These are phyloP conservation scores for Ustilago cynodontis DNA, from an alignment of 1,284 basidiomycete genomes.

Conservation along the genomic window DNA sequence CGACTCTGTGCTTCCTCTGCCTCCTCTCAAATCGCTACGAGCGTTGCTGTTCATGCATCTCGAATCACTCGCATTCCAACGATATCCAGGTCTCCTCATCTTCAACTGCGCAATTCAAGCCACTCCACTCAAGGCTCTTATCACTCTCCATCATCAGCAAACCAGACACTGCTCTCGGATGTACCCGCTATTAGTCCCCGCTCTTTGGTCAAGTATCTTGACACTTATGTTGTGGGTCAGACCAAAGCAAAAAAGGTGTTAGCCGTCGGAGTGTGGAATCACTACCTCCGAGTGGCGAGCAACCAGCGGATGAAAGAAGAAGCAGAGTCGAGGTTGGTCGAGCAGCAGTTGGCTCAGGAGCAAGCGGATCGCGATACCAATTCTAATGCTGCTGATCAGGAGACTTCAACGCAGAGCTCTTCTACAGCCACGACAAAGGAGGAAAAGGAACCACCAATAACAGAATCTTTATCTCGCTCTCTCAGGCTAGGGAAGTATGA, in stretches of 20 bases:
- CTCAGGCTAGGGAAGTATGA: slow-evolving; percentile 20
- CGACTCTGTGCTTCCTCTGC: neutral
- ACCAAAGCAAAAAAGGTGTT: slow-evolving; percentile 91
- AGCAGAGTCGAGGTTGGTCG: slow-evolving; percentile 16
- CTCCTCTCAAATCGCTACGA: neutral
- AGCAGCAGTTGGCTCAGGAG: neutral
- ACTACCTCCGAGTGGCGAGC: slow-evolving; percentile 39
- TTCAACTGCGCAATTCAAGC: neutral
- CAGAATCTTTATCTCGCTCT: slow-evolving; percentile 6
- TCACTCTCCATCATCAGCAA: slow-evolving; percentile 17
- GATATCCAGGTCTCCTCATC: neutral
- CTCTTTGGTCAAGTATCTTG: slow-evolving; percentile 86
- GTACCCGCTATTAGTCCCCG: slow-evolving; percentile 34
- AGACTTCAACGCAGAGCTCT: neutral
- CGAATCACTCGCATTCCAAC: neutral
- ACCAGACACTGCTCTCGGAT: slow-evolving; percentile 12
- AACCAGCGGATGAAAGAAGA: slow-evolving; percentile 37
- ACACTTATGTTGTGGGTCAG: slow-evolving; percentile 92
- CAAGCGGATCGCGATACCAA: too few species aligned
- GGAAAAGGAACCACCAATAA: neutral
- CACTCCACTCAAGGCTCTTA: slow-evolving; percentile 19
- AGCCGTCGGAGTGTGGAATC: slow-evolving; percentile 76
- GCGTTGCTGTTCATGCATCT: neutral
- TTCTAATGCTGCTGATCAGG: neutral
- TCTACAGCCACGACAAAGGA: neutral